Evolutionary conservation across 495 filamentous ascomycete genomes (phyloP).

Genomic region (Cryomyces minteri): DNA sequence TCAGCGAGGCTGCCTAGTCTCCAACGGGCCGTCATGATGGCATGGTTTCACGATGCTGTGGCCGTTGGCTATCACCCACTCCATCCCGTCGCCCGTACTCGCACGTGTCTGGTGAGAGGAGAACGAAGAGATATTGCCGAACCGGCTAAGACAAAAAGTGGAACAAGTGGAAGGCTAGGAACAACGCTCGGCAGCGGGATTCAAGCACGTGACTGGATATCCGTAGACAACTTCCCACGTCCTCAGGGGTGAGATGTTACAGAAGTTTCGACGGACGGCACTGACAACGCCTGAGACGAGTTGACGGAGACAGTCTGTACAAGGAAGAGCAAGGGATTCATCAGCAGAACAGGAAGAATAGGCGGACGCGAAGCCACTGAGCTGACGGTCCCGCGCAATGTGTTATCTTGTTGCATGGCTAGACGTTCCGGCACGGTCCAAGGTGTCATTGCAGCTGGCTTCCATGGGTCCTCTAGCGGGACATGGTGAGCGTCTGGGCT

Average conservation of each 20-base stretch:
- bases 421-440: not conserved
- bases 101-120: too few relatives aligned
- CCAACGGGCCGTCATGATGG: too few relatives aligned
- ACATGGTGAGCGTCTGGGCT: not conserved
- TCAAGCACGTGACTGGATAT: not conserved
- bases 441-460: slow-evolving; percentile 1
- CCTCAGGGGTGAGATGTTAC: not conserved
- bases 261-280: not conserved
- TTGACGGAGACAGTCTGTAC: not conserved
- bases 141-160: not conserved
- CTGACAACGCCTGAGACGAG: not conserved
- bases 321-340: not conserved
- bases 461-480: slow-evolving; percentile 1
- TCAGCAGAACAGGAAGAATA: slow-evolving; percentile 1
- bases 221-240: not conserved
- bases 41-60: too few relatives aligned
- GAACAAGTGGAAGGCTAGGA: not conserved
- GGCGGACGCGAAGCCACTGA: not conserved
- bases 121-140: too few relatives aligned
- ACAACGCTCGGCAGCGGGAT: not conserved
- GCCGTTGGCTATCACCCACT: too few relatives aligned
- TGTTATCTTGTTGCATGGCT: slow-evolving; percentile 1
- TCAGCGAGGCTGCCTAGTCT: too few relatives aligned
- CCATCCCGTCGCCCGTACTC: too few relatives aligned
- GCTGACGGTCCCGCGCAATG: not conserved